Evolutionary conservation across 2,329 filamentous ascomycete species (phyloP), one percentile per base, ranked within the genome.

Genomic region (Fusarium sp.): DNA sequence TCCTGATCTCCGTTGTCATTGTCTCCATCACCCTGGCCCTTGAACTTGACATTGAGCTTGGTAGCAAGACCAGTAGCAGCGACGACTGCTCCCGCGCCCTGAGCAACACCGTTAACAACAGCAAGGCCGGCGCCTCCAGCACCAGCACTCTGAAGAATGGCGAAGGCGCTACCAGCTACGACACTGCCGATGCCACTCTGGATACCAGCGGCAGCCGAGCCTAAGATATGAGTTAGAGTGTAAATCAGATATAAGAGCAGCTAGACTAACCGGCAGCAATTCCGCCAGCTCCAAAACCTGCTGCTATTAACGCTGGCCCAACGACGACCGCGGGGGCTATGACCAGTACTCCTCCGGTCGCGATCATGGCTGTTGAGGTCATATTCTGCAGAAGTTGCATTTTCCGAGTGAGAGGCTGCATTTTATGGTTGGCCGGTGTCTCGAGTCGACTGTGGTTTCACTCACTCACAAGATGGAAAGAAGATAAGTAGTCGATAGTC

Each of bases 151-250:
- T 82, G 79, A 0, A 82, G 70, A 6, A 60, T 76, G 4, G 82
- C 78, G 28, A 83, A 82, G 2, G 73, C 0, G 11, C 77, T 70
- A 0, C 66, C 58, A 1, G 74, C 75, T 1, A 24, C 72, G 8
- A 82, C 78, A 28, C 72, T 81, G 3, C 81, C 81, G 1, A 81
- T 78, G 3, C 44, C 38, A 15, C 73, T 73, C n/a, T 83, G 81
- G 0, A 74, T 45, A 1, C 48, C 64, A 3, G 80, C 72, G 2
- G 80, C 80, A 17, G 68, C 2, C 6, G 79, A 77, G 3, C 75
- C 80, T 47, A 9, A 47, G 18, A 26, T 26, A 20, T n/a, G 42
- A 26, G 24, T 47, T 26, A 20, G n/a, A n/a, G n/a, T n/a, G n/a
- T n/a, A n/a, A n/a, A n/a, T n/a, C n/a, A n/a, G n/a, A n/a, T n/a